Percentiles rank a stretch among this genome's conserved stretches.
Evolutionary conservation across 2,329 filamentous ascomycete species (phyloP).

Genomic region (Sclerotinia glacialis): DNA sequence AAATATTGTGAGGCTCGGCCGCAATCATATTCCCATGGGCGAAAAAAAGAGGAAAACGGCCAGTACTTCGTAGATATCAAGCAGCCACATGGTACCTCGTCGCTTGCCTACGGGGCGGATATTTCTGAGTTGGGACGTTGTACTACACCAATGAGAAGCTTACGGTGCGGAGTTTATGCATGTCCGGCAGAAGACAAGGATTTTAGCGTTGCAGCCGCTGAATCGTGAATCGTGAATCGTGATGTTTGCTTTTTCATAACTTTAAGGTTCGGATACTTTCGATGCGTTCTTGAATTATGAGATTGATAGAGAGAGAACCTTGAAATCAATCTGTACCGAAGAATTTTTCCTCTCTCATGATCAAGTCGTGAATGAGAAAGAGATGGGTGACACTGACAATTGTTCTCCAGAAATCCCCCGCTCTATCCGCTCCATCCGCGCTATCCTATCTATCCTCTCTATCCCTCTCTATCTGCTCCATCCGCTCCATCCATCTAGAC

Average conservation of each 20-base stretch:
- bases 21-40: neutral
- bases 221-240: neutral
- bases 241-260: neutral
- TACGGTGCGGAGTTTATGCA: conserved; percentile 6
- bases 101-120: neutral
- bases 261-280: neutral
- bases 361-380: too few species aligned
- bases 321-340: neutral
- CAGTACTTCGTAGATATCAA: neutral
- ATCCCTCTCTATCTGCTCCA: neutral
- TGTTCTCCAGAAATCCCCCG: neutral
- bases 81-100: neutral
- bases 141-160: neutral
- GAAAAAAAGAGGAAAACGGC: neutral
- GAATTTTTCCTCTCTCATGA: neutral
- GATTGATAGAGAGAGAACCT: neutral
- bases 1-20: neutral
- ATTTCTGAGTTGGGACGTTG: neutral
- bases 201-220: neutral
- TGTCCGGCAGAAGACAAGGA: conserved; percentile 7
- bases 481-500: neutral
- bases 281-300: neutral
- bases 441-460: too few species aligned
- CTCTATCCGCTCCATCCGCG: conserved; percentile 7
- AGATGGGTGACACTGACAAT: neutral